Evolutionary conservation across 306 rosid species (phyloP).

Genomic region (barrel medic (Medicago truncatula)): DNA sequence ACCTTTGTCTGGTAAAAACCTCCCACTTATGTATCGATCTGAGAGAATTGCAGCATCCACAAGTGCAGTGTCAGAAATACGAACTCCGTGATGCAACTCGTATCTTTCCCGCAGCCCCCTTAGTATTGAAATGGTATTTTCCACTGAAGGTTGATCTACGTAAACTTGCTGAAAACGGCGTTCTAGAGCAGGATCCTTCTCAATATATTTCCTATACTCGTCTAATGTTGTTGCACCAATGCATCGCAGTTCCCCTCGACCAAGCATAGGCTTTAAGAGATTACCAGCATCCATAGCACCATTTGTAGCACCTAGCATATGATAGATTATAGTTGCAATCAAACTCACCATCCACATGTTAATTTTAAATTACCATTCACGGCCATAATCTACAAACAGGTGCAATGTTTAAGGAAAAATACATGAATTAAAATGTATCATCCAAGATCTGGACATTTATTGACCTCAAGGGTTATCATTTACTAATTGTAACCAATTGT

Average conservation of each 20-base stretch:
- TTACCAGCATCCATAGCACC: conserved; percentile 99
- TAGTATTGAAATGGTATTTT: conserved; percentile 84
- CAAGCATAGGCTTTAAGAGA: conserved; percentile 99
- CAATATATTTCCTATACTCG: conserved; percentile 93
- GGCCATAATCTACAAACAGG: conserved; percentile 5
- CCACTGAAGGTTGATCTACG: conserved; percentile 95
- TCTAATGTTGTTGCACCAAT: conserved; percentile 98
- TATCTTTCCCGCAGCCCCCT: conserved; percentile 97
- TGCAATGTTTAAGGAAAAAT: background rate
- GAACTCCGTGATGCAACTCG: conserved; percentile 98
- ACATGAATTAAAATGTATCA: conserved; percentile 21
- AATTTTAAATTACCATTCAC: conserved; percentile 25
- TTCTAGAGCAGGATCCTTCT: conserved; percentile 98
- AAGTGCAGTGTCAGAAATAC: conserved; percentile 95
- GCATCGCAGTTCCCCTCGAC: conserved; percentile 96
- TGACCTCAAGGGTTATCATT: conserved; percentile 12
- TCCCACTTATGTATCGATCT: conserved; percentile 96
- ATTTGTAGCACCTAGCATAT: conserved; percentile 83
- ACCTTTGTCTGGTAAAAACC: conserved; percentile 99
- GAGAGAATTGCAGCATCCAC: conserved; percentile 98
- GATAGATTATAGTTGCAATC: conserved; percentile 28
- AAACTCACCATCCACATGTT: conserved; percentile 23
- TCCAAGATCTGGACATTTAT: conserved; percentile 16
- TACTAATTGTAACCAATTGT: background rate
- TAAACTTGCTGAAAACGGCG: conserved; percentile 98